phyloP scores from a whole-genome alignment of 1,139 yeast genomes.

The Groenewaldozyma auringiensis region DNA sequence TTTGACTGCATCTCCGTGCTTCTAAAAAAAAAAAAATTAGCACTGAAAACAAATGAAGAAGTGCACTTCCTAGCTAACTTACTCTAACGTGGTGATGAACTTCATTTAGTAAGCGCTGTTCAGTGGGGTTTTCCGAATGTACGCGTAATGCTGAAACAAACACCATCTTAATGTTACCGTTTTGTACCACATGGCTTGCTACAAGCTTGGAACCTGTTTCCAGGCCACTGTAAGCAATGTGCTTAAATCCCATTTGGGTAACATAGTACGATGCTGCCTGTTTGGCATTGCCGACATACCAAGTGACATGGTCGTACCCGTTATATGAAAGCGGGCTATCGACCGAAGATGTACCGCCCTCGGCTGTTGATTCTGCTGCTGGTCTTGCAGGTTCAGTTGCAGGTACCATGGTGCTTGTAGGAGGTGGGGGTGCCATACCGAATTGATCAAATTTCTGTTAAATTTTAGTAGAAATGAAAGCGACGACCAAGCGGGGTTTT shows the following conservation, averaged over 20 bases:
- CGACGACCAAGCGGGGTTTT: not conserved
- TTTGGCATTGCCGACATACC: constrained; percentile 62
- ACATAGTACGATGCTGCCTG: constrained; percentile 51
- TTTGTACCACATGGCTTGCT: constrained; percentile 53
- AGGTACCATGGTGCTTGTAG: not conserved
- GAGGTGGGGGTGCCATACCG: not conserved
- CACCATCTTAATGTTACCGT: constrained; percentile 50
- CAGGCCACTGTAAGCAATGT: constrained; percentile 55
- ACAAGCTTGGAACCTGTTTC: constrained; percentile 57
- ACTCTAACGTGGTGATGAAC: constrained; percentile 34
- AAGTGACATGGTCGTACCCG: constrained; percentile 46
- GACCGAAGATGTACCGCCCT: no score
- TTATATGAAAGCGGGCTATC: constrained; percentile 10
- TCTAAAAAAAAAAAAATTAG: constrained; percentile 7
- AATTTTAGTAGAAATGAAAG: not conserved
- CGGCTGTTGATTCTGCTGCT: not conserved
- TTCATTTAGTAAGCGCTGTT: constrained; percentile 28
- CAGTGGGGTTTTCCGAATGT: constrained; percentile 23
- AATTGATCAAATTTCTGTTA: not conserved
- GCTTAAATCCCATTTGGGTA: constrained; percentile 53
- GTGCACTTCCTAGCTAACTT: not conserved
- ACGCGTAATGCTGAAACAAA: constrained; percentile 37
- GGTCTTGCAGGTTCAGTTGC: no score
- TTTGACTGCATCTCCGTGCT: constrained; percentile 71
- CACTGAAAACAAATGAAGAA: not conserved